Evolutionary conservation across 352 stramenopile species (phyloP), one percentile per base, ranked within the genome.

Genomic region (Phytophthora kernoviae): DNA sequence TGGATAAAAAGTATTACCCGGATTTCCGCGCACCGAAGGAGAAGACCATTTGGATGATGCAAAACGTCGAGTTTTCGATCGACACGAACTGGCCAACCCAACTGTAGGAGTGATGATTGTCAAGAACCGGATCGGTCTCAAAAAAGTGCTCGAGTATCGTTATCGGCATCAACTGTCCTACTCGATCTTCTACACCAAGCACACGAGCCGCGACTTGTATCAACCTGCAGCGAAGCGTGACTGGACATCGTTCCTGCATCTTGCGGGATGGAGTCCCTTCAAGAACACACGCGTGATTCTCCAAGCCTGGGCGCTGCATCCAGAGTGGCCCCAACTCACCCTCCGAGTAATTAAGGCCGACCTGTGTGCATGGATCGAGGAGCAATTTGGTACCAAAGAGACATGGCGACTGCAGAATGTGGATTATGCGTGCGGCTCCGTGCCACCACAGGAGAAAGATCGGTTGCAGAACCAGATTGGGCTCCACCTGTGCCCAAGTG

Each of bases 11-110:
- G 50, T 92, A 92, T 60, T 92, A 90, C 53, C 58, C 62, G 18
- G 43, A 87, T 18, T 76, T 79, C 37, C 60, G 76, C 24, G 66
- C 73, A 9, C 80, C 81, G 6, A 63, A 61, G 11, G 75, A 90
- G 37, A 93, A 93, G 62, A 78, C 76, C 18, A 88, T 93, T 50
- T 93, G 84, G 84, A 88, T 93, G 79, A 89, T 93, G 82, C 80
- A 90, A 58, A 91, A 93, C 62, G 77, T 86, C 50, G 81, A 93
- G 58, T 91, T 90, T 93, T 93, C 37, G 84, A 93, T 45, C 77
- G 82, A 41, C 84, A 93, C 54, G 84, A 93, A 50, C 64, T 93
- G 32, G 57, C 67, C 14, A 76, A 88, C 43, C 84, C 84, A 7
- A 77, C 70, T 17, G 77, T 93, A 6, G 84, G 84, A 18, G 81